Evolutionary conservation across 2,329 filamentous ascomycete species (phyloP), one percentile per base, ranked within the genome.

Genomic region (Dothistroma septosporum): DNA sequence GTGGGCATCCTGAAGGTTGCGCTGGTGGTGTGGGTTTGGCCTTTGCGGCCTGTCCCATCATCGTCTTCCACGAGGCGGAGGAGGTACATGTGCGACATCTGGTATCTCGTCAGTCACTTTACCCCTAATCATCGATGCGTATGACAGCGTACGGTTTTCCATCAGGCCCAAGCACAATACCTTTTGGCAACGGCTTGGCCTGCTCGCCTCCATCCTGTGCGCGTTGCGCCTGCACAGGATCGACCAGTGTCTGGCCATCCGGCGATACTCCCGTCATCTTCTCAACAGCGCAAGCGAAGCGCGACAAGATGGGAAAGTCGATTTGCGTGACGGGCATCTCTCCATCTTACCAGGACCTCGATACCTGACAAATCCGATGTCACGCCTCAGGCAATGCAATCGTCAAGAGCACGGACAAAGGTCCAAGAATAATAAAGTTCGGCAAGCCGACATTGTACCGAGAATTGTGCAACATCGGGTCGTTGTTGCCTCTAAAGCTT

Each of bases 21-120:
- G 61, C 61, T 57, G 33, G 64, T 79, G 8, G 77, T 70, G 14
- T 78, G 60, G 24, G 73, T 66, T 21, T 66, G 59, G n/a, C 64
- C 60, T 47, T 65, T 77, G 41, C 49, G 60, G 57, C 44, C 66
- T 61, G 57, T 57, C 32, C 49, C 46, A 52, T 49, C 80, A 86
- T 87, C 57, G 84, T 78, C 32, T 82, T 79, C 77, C 88, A 89
- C 22, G 80, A 77, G 46, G 79, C 75, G 60, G 82, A 76, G 21
- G 87, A 87, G 32, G 82, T 90, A 74, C 89, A 92, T 49, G 87
- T 81, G 46, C 87, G 87, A 70, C 89, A 92, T 60, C 88, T 91
- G 67, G 37, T 22, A 19, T 28, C 19, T 14, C 55, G 37, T 44
- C 59, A 63, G 49, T 37, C 33, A 21, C 12, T 54, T 32, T 37